Evolutionary conservation across 306 rosid genomes (phyloP).

Genomic region (Mucuna pruriens): DNA sequence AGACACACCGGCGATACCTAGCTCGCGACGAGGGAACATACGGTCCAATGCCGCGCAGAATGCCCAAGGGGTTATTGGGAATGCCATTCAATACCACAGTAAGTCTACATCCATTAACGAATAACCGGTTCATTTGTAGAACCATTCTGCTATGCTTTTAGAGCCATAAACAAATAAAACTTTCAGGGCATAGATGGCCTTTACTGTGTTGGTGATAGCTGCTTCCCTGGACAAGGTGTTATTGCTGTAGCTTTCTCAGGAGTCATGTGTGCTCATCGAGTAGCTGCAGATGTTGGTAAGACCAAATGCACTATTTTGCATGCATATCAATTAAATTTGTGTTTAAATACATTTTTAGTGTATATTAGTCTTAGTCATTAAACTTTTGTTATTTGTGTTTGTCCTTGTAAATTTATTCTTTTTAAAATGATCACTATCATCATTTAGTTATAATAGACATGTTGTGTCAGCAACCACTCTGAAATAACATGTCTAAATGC

Average conservation of each 20-base stretch:
- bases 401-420: no score
- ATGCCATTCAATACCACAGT: conserved; percentile 99
- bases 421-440: no score
- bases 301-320: no score
- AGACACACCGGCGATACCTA: conserved; percentile 86
- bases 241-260: conserved; percentile 97
- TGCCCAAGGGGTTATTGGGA: conserved; percentile 88
- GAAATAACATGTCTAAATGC: no score
- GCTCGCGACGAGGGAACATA: conserved; percentile 92
- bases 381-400: no score
- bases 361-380: no score
- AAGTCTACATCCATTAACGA: conserved; percentile 36
- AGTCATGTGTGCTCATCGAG: conserved; percentile 96
- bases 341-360: no score
- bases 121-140: conserved; percentile 24
- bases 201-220: conserved; percentile 98
- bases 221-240: conserved; percentile 99
- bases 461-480: no score
- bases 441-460: no score
- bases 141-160: conserved; percentile 23
- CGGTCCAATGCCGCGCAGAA: conserved; percentile 91
- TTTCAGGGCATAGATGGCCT: conserved; percentile 85
- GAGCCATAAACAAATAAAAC: conserved; percentile 31
- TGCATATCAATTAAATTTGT: not conserved
- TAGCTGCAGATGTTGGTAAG: conserved; percentile 97